Conservation (phyloP, 768 basidiomycete species). For the Collybia mongolica region DNA sequence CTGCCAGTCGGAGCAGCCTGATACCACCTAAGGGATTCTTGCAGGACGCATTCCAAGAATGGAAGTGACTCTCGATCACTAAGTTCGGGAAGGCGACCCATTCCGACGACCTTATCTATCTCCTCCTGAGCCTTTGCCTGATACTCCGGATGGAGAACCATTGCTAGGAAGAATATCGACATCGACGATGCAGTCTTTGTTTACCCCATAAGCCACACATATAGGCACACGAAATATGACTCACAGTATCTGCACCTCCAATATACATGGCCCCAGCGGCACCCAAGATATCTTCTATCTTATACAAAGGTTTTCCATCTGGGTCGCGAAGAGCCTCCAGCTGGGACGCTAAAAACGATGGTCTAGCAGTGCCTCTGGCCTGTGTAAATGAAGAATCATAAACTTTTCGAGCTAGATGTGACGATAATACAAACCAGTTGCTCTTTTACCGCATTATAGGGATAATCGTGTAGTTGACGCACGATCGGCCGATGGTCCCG, state of each 20-base stretch:
- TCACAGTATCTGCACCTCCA: constrained; percentile 35
- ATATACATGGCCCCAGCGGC: constrained; percentile 18
- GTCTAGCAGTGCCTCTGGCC: constrained; percentile 17
- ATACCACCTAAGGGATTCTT: constrained; percentile 16
- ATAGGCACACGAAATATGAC: constrained; percentile 1
- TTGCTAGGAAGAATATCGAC: constrained; percentile 11
- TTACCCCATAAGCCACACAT: constrained; percentile 13
- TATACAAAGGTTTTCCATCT: background rate
- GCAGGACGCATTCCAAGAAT: constrained; percentile 11
- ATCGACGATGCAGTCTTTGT: constrained; percentile 1
- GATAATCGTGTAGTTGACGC: constrained; percentile 26
- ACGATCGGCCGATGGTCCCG: constrained; percentile 8
- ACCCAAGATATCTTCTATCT: constrained; percentile 15
- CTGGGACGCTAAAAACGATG: constrained; percentile 18
- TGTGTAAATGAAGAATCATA: background rate
- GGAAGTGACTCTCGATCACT: constrained; percentile 13
- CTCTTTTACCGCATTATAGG: constrained; percentile 26
- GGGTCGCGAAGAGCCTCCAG: constrained; percentile 11
- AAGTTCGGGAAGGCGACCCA: constrained; percentile 15
- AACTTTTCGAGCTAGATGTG: background rate
- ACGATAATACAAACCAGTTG: constrained; percentile 24
- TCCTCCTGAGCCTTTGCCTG: constrained; percentile 34
- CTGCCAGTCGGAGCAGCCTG: constrained; percentile 11
- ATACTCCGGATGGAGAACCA: constrained; percentile 15
- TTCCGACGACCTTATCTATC: constrained; percentile 25